These are phyloP conservation scores for Passiflora organensis DNA, from an alignment of 345 rosid genomes.

Conservation along the genomic window DNA sequence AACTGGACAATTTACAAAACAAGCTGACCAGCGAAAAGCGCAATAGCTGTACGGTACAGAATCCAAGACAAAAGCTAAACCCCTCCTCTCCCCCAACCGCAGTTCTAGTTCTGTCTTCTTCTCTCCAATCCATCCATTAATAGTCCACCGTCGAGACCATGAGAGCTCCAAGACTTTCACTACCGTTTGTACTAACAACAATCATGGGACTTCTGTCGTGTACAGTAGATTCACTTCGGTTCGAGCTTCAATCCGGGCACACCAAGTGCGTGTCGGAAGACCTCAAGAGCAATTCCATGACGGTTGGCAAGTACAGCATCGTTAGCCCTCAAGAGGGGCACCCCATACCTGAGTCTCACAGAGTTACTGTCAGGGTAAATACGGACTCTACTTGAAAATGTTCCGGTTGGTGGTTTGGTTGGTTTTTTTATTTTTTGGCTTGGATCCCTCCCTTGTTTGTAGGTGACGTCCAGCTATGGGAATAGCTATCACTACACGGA, in stretches of 20 bases:
- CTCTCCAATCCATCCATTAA: no score
- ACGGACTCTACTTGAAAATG: no score
- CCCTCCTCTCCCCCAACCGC: no score
- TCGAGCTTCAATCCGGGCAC: conserved; percentile 72
- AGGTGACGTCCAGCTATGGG: conserved; percentile 86
- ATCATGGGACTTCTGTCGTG: conserved; percentile 22
- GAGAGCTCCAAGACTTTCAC: neutral
- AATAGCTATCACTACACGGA: conserved; percentile 63
- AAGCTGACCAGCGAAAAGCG: no score
- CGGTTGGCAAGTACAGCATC: conserved; percentile 80
- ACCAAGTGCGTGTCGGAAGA: conserved; percentile 90
- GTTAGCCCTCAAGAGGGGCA: conserved; percentile 61
- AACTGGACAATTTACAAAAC: no score
- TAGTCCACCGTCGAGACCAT: neutral
- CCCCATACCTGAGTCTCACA: conserved; percentile 69
- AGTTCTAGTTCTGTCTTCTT: no score
- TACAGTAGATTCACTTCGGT: conserved; percentile 49
- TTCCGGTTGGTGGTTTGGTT: neutral
- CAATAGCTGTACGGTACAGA: no score
- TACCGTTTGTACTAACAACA: neutral
- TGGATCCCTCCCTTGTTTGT: no score
- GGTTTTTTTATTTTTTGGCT: neutral
- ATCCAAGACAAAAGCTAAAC: no score
- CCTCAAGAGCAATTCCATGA: conserved; percentile 77
- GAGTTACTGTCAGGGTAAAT: conserved; percentile 70